A percentile compares a stretch with the other conserved stretches of the same genome.
These are phyloP conservation scores for Aspergillus sp. DNA, from an alignment of 2,329 filamentous ascomycete species.

Conservation along the genomic window DNA sequence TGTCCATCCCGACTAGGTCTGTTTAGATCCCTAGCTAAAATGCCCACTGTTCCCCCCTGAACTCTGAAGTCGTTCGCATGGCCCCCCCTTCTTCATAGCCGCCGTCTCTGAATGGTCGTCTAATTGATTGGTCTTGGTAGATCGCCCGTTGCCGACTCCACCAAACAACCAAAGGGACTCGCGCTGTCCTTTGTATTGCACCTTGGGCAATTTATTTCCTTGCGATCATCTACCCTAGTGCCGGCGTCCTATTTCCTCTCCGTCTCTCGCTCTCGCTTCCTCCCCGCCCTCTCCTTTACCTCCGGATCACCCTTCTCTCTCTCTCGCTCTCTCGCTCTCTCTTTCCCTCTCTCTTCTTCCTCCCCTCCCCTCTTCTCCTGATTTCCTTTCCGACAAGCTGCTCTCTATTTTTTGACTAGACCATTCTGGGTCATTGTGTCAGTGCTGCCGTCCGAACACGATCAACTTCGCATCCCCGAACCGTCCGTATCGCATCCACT, in stretches of 20 bases:
- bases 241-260: neutral
- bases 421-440: neutral
- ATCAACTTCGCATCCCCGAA: neutral
- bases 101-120: slow-evolving; percentile 19
- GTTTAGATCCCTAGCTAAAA: slow-evolving; percentile 5
- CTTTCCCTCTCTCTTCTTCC: neutral
- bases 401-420: neutral
- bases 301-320: neutral
- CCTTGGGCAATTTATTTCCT: neutral
- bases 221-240: neutral
- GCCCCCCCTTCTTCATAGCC: slow-evolving; percentile 12
- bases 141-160: slow-evolving; percentile 24
- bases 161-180: slow-evolving; percentile 23
- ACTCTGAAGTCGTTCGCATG: slow-evolving; percentile 14
- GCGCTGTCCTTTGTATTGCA: slow-evolving; percentile 6
- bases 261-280: neutral
- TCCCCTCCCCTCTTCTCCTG: neutral
- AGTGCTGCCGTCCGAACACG: neutral
- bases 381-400: neutral
- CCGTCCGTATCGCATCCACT: neutral
- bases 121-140: slow-evolving; percentile 26
- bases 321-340: neutral
- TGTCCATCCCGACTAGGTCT: slow-evolving; percentile 9
- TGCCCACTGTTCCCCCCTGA: slow-evolving; percentile 7
- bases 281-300: neutral